Conservation (phyloP, 805 yeast species). For the Zygosaccharomyces rouxii region DNA sequence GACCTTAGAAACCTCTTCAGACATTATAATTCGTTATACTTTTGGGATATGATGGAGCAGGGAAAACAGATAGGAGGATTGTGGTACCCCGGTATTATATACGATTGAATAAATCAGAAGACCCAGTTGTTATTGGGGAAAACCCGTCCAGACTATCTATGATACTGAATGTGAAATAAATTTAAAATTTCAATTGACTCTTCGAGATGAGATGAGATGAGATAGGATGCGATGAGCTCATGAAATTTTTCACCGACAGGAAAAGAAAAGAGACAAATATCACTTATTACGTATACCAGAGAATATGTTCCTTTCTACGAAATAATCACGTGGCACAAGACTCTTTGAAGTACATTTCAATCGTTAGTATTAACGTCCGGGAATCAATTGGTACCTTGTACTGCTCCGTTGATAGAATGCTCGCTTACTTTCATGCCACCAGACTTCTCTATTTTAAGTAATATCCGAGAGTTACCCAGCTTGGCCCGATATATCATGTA, state of each 20-base stretch:
- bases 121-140: background rate
- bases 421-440: no score
- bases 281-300: background rate
- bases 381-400: no score
- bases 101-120: background rate
- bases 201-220: slow-evolving; percentile 13
- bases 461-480: background rate
- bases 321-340: no score
- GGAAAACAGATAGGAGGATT: background rate
- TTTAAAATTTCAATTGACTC: background rate
- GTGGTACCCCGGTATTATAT: background rate
- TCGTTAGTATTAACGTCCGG: no score
- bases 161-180: background rate
- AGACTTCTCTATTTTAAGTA: no score
- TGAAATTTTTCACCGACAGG: slow-evolving; percentile 2
- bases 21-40: slow-evolving; percentile 10
- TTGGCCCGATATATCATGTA: background rate
- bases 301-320: no score
- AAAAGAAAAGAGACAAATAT: background rate
- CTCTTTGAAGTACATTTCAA: no score
- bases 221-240: slow-evolving; percentile 6
- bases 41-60: background rate
- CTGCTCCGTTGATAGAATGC: no score
- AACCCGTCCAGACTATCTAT: background rate
- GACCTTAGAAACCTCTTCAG: slow-evolving; percentile 68